Evolutionary conservation across 768 basidiomycete genomes (phyloP), one percentile per base, ranked within the genome.

Genomic region (Kondoa subrosea): DNA sequence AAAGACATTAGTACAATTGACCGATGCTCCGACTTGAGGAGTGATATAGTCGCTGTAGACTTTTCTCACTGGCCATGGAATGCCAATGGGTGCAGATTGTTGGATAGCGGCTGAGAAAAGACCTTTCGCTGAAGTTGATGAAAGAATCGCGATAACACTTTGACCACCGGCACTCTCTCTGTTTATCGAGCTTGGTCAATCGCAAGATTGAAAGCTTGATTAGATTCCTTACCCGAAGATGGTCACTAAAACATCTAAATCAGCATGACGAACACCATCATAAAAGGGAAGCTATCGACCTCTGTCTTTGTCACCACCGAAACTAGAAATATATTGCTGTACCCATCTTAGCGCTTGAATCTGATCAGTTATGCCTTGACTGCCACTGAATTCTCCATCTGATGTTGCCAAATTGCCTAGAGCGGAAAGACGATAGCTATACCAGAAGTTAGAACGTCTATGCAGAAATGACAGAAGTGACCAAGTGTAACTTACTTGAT

Each of bases 301-400:
- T n/a, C n/a, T 69, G 16, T 29, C 30, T 0, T 67, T 60, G 59
- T 77, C 72, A 15, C 78, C 78, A 2, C 78, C 77, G 31, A 78
- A 77, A 1, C 69, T 64, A 2, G 64, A 58, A 59, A 78, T 75
- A 64, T 77, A 76, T 3, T 57, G 14, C 34, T 77, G 75, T 2
- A 77, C 72, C 76, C 75, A 76, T 58, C 75, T 31, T 1, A 70
- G 60, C 50, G 59, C 69, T 65, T 67, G 34, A 29, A 68, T 67
- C 50, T 70, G 69, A 57, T 70, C 69, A 56, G 59, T 66, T 17
- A 69, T 63, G 57, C 65, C 34, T 32, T 64, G 59, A 50, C 34
- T 57, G 12, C 58, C 58, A 25, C 29, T 59, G 8, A 4, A 31
- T 4, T 14, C 4, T 12, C 14, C 14, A 25, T 12, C 25, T 4